phyloP scores from a whole-genome alignment of 768 basidiomycete species.

The Plicaturopsis crispa region DNA sequence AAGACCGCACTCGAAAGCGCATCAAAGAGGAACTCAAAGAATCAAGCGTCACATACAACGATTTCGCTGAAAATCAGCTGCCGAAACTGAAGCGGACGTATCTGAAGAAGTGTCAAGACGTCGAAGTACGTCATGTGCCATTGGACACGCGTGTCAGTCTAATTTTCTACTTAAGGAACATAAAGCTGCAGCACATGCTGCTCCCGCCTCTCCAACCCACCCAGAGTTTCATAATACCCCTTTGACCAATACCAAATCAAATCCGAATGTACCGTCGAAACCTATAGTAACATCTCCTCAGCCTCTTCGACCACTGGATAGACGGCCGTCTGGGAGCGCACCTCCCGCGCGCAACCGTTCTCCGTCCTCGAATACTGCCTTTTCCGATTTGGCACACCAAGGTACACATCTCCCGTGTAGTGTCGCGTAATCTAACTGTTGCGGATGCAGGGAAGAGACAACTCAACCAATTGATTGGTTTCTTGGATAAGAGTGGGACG shows the following conservation, averaged over 20 bases:
- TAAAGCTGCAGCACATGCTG: slow-evolving; percentile 43
- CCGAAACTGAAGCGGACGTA: slow-evolving; percentile 79
- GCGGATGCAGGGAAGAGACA: slow-evolving; percentile 65
- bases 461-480: slow-evolving; percentile 78
- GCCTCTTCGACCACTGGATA: slow-evolving; percentile 67
- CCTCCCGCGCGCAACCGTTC: slow-evolving; percentile 57
- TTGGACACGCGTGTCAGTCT: slow-evolving; percentile 3
- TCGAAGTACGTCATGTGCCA: slow-evolving; percentile 50
- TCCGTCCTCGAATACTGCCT: slow-evolving; percentile 73
- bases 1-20: slow-evolving; percentile 85
- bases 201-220: slow-evolving; percentile 23
- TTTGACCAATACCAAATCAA: slow-evolving; percentile 33
- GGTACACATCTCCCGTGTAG: slow-evolving; percentile 40
- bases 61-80: slow-evolving; percentile 72
- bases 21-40: slow-evolving; percentile 89
- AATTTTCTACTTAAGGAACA: slow-evolving; percentile 46
- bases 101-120: slow-evolving; percentile 78
- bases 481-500: slow-evolving; percentile 70
- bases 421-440: not conserved
- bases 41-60: slow-evolving; percentile 67
- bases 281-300: slow-evolving; percentile 64
- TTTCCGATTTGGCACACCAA: slow-evolving; percentile 85
- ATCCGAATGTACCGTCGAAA: slow-evolving; percentile 36
- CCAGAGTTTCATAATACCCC: slow-evolving; percentile 23
- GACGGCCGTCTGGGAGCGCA: slow-evolving; percentile 58